These are phyloP conservation scores for Melastoma malabathricum DNA, from an alignment of 345 rosid species.

Conservation along the genomic window DNA sequence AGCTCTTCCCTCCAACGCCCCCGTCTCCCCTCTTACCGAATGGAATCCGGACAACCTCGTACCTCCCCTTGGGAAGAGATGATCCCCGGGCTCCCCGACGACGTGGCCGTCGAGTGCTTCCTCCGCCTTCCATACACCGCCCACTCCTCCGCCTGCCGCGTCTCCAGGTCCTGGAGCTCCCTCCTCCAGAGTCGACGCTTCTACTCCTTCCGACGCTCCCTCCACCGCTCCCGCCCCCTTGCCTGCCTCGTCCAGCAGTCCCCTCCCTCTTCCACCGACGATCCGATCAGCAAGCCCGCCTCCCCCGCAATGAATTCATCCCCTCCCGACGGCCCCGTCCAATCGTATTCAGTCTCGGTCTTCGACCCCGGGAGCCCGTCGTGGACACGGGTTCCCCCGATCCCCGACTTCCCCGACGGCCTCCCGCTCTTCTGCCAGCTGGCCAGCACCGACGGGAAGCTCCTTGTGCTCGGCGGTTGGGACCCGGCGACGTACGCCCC, in stretches of 20 bases:
- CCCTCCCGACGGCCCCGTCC: no score
- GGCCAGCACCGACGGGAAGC: conserved; percentile 41
- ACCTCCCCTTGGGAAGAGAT: conserved; percentile 11
- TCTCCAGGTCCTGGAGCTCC: conserved; percentile 40
- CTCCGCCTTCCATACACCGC: conserved; percentile 29
- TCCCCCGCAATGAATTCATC: no score
- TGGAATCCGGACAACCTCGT: no score
- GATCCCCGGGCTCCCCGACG: conserved; percentile 38
- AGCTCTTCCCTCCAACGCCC: no score
- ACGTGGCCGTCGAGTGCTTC: conserved; percentile 45
- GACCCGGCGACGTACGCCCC: conserved; percentile 31
- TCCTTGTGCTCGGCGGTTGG: conserved; percentile 65
- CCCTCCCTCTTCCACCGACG: conserved; percentile 9
- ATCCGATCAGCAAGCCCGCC: no score
- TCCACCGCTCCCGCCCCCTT: conserved; percentile 25
- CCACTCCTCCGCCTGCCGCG: conserved; percentile 32
- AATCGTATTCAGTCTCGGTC: conserved; percentile 1
- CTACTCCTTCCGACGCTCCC: conserved; percentile 26
- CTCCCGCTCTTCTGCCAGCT: conserved; percentile 51
- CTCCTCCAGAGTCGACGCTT: conserved; percentile 30
- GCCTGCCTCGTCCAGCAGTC: conserved; percentile 42
- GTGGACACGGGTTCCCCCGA: conserved; percentile 33
- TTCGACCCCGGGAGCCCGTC: conserved; percentile 25
- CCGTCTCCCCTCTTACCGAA: no score
- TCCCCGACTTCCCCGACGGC: conserved; percentile 33